A percentile compares a stretch with the other conserved stretches of the same genome.
These are phyloP conservation scores for Suillus luteus DNA, from an alignment of 768 basidiomycete species.

Conservation along the genomic window DNA sequence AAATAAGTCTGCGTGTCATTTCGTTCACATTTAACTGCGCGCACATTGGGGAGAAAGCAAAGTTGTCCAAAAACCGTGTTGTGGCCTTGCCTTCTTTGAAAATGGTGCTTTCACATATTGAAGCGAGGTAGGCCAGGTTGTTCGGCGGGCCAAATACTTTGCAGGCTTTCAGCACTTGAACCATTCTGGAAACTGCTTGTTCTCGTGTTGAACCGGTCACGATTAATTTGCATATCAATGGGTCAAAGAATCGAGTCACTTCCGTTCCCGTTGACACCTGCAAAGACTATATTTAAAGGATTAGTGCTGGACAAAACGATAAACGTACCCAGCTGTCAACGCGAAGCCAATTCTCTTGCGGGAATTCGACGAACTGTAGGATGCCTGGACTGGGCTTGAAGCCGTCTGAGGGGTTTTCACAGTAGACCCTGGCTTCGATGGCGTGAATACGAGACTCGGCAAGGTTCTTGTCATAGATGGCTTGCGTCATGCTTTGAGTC, in stretches of 20 bases:
- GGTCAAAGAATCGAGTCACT: slow-evolving; percentile 58
- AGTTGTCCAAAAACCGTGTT: slow-evolving; percentile 50
- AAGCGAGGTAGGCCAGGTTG: slow-evolving; percentile 53
- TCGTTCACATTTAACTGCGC: background rate
- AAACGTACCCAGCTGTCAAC: slow-evolving; percentile 57
- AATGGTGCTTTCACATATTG: slow-evolving; percentile 40
- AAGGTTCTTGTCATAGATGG: slow-evolving; percentile 34
- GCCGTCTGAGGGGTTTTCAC: slow-evolving; percentile 59
- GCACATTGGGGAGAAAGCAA: slow-evolving; percentile 45
- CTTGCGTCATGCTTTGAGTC: slow-evolving; percentile 39
- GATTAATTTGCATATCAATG: slow-evolving; percentile 61
- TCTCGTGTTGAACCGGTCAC: slow-evolving; percentile 48
- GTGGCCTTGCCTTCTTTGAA: slow-evolving; percentile 48
- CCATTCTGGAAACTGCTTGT: slow-evolving; percentile 47
- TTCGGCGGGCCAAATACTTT: slow-evolving; percentile 61
- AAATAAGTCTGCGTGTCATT: background rate
- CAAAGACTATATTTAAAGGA: background rate
- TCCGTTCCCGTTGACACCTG: slow-evolving; percentile 52
- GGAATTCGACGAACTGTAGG: slow-evolving; percentile 54
- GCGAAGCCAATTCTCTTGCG: slow-evolving; percentile 51
- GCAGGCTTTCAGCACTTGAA: slow-evolving; percentile 37
- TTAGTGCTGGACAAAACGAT: slow-evolving; percentile 6
- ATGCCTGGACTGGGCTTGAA: slow-evolving; percentile 64
- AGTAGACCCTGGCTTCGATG: slow-evolving; percentile 61
- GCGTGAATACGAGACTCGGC: slow-evolving; percentile 34